A percentile compares a stretch with the other conserved stretches of the same genome.
Conservation (phyloP, 1,139 yeast species). For the Lodderomyces margitis region DNA sequence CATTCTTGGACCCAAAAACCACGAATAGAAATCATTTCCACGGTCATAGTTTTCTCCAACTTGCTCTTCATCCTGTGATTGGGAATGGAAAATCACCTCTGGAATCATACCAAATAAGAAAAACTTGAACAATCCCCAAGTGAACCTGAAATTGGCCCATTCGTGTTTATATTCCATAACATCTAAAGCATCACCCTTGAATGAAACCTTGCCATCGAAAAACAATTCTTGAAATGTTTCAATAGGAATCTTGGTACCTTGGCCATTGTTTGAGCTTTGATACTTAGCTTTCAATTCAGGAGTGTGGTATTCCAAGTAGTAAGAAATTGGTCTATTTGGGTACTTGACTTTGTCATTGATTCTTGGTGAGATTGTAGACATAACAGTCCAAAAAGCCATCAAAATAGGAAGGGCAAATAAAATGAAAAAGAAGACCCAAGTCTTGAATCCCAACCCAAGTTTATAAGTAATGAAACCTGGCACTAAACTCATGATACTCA, state of each 20-base stretch:
- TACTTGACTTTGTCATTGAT: slow-evolving; percentile 72
- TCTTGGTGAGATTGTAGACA: slow-evolving; percentile 78
- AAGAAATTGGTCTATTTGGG: slow-evolving; percentile 77
- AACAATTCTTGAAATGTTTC: slow-evolving; percentile 90
- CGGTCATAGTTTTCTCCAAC: slow-evolving; percentile 95
- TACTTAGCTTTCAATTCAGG: slow-evolving; percentile 70
- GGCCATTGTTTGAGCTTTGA: slow-evolving; percentile 52
- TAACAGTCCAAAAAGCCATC: slow-evolving; percentile 78
- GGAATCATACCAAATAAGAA: slow-evolving; percentile 90
- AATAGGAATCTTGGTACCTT: slow-evolving; percentile 77
- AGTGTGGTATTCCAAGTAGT: slow-evolving; percentile 81
- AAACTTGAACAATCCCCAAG: slow-evolving; percentile 72
- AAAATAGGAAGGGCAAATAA: slow-evolving; percentile 65
- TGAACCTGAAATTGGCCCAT: slow-evolving; percentile 84
- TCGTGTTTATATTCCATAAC: slow-evolving; percentile 85
- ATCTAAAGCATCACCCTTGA: slow-evolving; percentile 87
- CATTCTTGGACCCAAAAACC: slow-evolving; percentile 96
- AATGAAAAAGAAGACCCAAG: slow-evolving; percentile 56
- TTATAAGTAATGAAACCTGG: slow-evolving; percentile 67
- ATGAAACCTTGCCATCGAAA: slow-evolving; percentile 79
- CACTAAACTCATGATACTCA: slow-evolving; percentile 51
- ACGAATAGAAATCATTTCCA: slow-evolving; percentile 92
- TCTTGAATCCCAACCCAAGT: slow-evolving; percentile 72
- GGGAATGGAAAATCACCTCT: slow-evolving; percentile 87
- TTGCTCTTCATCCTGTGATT: slow-evolving; percentile 95